These are phyloP conservation scores for Chrysanthemum seticuspe DNA, from an alignment of 129 eudicot genomes.

Conservation along the genomic window DNA sequence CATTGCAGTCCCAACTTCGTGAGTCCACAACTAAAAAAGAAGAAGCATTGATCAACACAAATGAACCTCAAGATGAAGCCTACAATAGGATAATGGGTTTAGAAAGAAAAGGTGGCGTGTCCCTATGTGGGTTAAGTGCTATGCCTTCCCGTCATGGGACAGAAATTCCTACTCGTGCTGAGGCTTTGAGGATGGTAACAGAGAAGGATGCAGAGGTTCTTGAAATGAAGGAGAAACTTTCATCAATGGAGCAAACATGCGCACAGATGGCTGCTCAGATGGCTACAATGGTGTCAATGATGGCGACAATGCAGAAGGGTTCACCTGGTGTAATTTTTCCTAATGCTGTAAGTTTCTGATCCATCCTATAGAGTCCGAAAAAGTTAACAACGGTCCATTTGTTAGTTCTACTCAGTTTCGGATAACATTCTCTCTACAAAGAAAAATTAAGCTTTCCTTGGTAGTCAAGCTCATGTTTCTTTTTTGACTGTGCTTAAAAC, in stretches of 20 bases:
- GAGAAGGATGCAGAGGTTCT: constrained; percentile 46
- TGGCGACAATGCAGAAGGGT: constrained; percentile 39
- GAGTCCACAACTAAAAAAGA: constrained; percentile 30
- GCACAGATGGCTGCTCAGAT: constrained; percentile 59
- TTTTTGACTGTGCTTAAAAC: background rate
- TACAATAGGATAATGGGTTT: constrained; percentile 39
- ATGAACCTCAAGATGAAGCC: constrained; percentile 32
- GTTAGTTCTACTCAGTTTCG: background rate
- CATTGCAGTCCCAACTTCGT: constrained; percentile 45
- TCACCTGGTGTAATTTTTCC: constrained; percentile 14
- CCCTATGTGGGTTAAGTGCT: constrained; percentile 27
- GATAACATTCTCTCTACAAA: background rate
- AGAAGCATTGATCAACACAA: constrained; percentile 22
- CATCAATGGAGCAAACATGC: constrained; percentile 53
- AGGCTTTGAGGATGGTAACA: constrained; percentile 45
- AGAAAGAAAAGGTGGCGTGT: constrained; percentile 29
- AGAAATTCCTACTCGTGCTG: constrained; percentile 35
- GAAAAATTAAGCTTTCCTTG: background rate
- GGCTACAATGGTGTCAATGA: constrained; percentile 55
- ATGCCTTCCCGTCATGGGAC: constrained; percentile 24
- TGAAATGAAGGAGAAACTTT: constrained; percentile 53
- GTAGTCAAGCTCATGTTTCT: background rate
- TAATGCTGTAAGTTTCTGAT: constrained; percentile 29
- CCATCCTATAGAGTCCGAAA: background rate
- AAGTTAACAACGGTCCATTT: background rate